Conservation (phyloP, 1,139 yeast genomes). For the Debaryomyces subglobosus region DNA sequence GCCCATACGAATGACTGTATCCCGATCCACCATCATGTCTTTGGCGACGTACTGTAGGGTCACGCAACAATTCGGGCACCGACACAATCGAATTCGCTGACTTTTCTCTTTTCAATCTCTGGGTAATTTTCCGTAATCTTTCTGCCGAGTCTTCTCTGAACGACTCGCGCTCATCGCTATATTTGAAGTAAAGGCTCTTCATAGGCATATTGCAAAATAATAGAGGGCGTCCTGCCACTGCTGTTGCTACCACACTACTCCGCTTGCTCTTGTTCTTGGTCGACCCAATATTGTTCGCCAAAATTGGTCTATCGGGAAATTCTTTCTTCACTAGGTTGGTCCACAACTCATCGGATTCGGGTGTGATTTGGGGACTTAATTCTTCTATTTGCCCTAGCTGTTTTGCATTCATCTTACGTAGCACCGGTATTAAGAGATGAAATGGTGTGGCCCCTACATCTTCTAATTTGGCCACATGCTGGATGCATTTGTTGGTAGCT, state of each 20-base stretch:
- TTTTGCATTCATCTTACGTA: constrained; percentile 46
- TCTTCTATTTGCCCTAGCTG: constrained; percentile 51
- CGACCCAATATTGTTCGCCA: constrained; percentile 10
- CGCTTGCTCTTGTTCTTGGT: constrained; percentile 9
- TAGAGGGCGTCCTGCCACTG: not conserved
- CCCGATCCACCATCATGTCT: constrained; percentile 12
- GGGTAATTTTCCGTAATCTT: constrained; percentile 48
- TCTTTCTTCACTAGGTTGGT: constrained; percentile 43
- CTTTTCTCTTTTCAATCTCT: constrained; percentile 44
- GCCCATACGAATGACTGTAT: constrained; percentile 10
- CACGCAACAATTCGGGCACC: constrained; percentile 40
- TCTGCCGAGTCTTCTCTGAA: constrained; percentile 55
- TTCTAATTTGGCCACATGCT: constrained; percentile 21
- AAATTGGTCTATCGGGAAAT: constrained; percentile 48
- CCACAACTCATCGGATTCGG: constrained; percentile 61
- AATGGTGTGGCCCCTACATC: constrained; percentile 55
- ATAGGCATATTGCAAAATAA: constrained; percentile 32
- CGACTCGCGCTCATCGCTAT: constrained; percentile 45
- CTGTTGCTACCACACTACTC: too few species aligned
- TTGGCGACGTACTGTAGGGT: constrained; percentile 38
- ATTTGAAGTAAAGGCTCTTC: constrained; percentile 46
- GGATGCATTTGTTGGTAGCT: constrained; percentile 19
- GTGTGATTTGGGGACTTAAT: constrained; percentile 44
- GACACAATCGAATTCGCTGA: constrained; percentile 49
- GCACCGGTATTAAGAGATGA: constrained; percentile 46